Evolutionary conservation across 306 rosid species (phyloP).

Genomic region (Quercus cerris): DNA sequence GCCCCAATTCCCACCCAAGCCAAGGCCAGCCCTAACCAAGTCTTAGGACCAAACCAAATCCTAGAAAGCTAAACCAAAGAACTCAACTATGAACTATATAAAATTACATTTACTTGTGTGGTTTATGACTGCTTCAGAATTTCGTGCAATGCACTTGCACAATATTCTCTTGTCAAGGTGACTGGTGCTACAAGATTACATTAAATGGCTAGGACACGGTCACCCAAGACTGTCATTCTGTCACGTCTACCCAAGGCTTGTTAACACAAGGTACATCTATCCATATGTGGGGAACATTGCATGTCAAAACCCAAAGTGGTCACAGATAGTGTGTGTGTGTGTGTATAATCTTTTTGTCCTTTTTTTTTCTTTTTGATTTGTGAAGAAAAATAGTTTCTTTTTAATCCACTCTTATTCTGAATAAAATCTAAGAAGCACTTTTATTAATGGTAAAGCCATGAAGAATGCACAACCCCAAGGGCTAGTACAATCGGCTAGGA

Average conservation of each 20-base stretch:
- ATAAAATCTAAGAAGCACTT: not conserved
- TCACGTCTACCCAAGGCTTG: not conserved
- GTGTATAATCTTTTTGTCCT: too few species aligned
- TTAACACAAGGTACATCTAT: not conserved
- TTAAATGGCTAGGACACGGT: not conserved
- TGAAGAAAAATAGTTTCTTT: too few species aligned
- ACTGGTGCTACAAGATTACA: not conserved
- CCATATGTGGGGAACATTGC: not conserved
- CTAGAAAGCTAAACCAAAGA: not conserved
- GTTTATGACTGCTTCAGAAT: too few species aligned
- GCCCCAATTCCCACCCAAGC: conserved; percentile 1
- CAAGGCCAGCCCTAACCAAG: conserved; percentile 1
- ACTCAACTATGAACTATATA: not conserved
- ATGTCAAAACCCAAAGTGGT: not conserved
- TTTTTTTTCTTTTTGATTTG: too few species aligned
- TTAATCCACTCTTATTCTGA: not conserved
- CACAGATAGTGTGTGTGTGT: not conserved
- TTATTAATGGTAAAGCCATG: not conserved
- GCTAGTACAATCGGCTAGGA: too few species aligned
- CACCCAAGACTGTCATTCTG: not conserved
- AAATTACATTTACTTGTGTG: too few species aligned
- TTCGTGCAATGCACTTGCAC: too few species aligned
- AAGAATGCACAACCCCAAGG: not conserved
- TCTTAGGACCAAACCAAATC: not conserved
- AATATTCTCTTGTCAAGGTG: not conserved